Evolutionary conservation across 2,329 filamentous ascomycete species (phyloP), one percentile per base, ranked within the genome.

Genomic region (Dichotomopilus funicola): DNA sequence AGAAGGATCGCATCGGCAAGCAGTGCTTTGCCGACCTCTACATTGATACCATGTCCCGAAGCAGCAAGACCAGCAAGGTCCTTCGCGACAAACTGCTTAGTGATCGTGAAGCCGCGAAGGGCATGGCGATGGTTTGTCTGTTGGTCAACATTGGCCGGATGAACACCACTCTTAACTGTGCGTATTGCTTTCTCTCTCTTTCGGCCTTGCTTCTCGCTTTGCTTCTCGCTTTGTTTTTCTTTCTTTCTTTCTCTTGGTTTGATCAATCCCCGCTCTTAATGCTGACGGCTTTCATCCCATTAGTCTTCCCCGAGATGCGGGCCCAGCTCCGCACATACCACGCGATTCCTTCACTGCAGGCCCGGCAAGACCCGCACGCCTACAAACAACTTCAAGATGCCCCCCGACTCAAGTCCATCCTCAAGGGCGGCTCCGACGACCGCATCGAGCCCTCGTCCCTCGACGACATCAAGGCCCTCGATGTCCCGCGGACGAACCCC

Each of bases 61-160:
- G 94, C 75, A 96, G 90, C 78, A 99, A 99, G 78, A 97, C 92
- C 34, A 97, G 94, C 78, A 97, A 97, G 74, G 94, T 99, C 49
- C 78, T 99, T 61, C 90, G 95, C 71, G 94, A 99, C 72, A 97
- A 99, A 76, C 79, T 99, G 61, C 80, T 96, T 66, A 94, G 87
- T 63, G 94, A 99, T 70, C 86, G 89, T 66, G 86, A 90, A 61
- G 91, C 91, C 27, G 94, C 92, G 38, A 91, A 96, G 70, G 92
- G 90, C 67, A 99, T 99, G 94, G 94, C 94, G 52, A 99, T 99
- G 94, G 92, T 99, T 57, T 99, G 94, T 72, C 76, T 99, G 62
- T 75, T 99, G 65, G 94, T 99, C 70, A 99, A 99, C 67, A 89
- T 99, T 61, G 94, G 94, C 56, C 82, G 94, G 61, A 99, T 99